Evolutionary conservation across 352 stramenopile genomes (phyloP).

Genomic region (Globisporangium rhizosaccharum): DNA sequence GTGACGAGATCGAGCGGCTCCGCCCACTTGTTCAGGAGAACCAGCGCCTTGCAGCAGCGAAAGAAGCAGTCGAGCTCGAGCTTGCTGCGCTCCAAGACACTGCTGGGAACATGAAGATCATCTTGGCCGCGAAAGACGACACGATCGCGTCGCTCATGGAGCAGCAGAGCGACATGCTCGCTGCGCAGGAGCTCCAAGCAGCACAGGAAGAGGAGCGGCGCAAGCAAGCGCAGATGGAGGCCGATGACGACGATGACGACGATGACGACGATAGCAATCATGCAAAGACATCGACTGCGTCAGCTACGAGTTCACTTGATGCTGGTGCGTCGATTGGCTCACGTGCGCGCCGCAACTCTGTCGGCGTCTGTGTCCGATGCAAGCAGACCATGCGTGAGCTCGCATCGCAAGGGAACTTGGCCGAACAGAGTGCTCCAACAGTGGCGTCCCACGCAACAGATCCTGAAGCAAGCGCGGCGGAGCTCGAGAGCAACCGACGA

Average conservation of each 20-base stretch:
- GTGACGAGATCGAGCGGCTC: constrained; percentile 59
- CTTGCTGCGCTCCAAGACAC: constrained; percentile 33
- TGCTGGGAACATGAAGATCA: constrained; percentile 28
- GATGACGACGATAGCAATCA: constrained; percentile 1
- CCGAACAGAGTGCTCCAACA: constrained; percentile 1
- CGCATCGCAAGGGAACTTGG: constrained; percentile 18
- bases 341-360: neutral
- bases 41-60: constrained; percentile 35
- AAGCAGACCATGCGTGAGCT: constrained; percentile 43
- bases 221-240: constrained; percentile 31
- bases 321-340: neutral
- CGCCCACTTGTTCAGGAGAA: constrained; percentile 49
- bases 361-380: constrained; percentile 47
- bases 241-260: constrained; percentile 37
- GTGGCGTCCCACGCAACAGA: neutral
- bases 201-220: constrained; percentile 48
- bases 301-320: too few species aligned
- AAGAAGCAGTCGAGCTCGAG: constrained; percentile 25
- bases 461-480: neutral
- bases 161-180: constrained; percentile 70
- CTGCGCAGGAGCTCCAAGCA: constrained; percentile 46
- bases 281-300: neutral
- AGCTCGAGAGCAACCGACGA: constrained; percentile 7
- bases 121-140: constrained; percentile 51
- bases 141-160: constrained; percentile 68